phyloP scores from a whole-genome alignment of 495 filamentous ascomycete species.

The Lichenothelia convexa region DNA sequence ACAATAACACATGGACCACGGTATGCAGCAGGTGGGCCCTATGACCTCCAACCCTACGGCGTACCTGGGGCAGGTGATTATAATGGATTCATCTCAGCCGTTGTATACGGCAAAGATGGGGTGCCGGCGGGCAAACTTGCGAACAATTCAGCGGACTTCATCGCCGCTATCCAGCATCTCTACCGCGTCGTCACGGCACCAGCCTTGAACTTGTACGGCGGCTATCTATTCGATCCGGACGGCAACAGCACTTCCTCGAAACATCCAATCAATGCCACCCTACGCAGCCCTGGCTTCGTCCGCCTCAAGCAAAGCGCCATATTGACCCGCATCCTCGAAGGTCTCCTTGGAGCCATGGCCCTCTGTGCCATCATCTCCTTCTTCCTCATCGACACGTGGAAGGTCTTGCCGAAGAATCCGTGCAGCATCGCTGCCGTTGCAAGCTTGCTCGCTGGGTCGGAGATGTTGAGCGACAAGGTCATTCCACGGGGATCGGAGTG shows the following conservation, averaged over 20 bases:
- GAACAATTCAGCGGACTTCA: neutral
- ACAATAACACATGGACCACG: neutral
- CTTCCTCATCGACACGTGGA: constrained; percentile 12
- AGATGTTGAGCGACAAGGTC: constrained; percentile 1
- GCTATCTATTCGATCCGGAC: too few species aligned
- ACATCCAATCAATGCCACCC: neutral
- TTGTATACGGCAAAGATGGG: neutral
- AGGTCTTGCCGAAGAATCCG: constrained; percentile 16
- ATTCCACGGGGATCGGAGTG: neutral
- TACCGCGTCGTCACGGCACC: neutral
- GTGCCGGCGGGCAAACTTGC: neutral
- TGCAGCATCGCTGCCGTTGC: constrained; percentile 19
- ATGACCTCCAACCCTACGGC: neutral
- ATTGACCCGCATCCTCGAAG: constrained; percentile 20
- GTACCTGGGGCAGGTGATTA: too few species aligned
- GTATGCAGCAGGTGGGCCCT: neutral
- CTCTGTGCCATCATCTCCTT: constrained; percentile 10
- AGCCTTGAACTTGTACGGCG: neutral
- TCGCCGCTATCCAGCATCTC: neutral
- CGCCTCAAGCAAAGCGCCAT: constrained; percentile 16
- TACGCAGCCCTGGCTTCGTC: neutral
- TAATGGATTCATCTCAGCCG: neutral
- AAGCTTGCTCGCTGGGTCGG: constrained; percentile 15
- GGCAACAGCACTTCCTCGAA: neutral
- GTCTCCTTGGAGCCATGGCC: constrained; percentile 13